Conservation (phyloP, 2,329 filamentous ascomycete species). For the Aureobasidium zeae region DNA sequence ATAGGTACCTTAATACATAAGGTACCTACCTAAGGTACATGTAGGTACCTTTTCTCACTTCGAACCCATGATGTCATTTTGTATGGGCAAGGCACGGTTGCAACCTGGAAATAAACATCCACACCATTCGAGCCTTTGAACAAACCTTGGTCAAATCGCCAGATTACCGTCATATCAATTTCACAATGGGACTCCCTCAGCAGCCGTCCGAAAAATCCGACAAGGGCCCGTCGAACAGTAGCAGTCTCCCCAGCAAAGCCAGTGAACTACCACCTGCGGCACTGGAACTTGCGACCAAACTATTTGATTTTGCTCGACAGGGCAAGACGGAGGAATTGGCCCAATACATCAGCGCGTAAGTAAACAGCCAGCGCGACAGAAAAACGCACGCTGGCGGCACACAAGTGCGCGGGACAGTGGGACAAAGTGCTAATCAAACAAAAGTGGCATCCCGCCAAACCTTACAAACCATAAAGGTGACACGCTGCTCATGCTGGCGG, state of each 20-base stretch:
- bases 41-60: no score
- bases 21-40: no score
- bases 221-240: background rate
- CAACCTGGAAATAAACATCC: background rate
- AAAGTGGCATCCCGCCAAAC: conserved; percentile 53
- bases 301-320: conserved; percentile 57
- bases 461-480: conserved; percentile 66
- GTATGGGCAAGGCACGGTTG: background rate
- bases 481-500: conserved; percentile 64
- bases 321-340: conserved; percentile 51
- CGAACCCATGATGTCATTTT: conserved; percentile 13
- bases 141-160: background rate
- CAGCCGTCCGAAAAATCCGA: conserved; percentile 4
- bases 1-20: no score
- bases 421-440: background rate
- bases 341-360: conserved; percentile 49
- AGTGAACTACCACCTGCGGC: conserved; percentile 50
- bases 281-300: conserved; percentile 54
- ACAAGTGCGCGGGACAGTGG: no score
- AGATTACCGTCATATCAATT: background rate
- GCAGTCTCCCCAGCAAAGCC: conserved; percentile 9
- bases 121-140: background rate
- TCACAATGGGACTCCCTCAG: conserved; percentile 15
- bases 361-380: no score
- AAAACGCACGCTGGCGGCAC: background rate